Evolutionary conservation across 805 yeast species (phyloP).

Genomic region (Candida montana): DNA sequence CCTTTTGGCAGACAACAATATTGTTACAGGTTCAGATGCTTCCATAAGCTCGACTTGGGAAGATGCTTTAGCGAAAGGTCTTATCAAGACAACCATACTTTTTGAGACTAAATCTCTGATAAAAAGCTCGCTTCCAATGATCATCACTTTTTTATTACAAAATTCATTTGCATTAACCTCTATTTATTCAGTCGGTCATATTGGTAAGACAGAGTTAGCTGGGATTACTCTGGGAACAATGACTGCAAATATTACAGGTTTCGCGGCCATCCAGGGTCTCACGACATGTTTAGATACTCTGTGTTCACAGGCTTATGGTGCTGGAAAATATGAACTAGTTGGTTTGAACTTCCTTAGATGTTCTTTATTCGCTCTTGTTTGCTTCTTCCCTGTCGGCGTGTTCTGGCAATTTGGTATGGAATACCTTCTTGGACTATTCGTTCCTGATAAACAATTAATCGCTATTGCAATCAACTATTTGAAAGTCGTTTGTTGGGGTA

Average conservation of each 20-base stretch:
- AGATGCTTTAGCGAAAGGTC: conserved; percentile 20
- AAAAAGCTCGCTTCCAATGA: conserved; percentile 21
- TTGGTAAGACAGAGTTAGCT: conserved; percentile 74
- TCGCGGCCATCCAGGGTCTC: conserved; percentile 77
- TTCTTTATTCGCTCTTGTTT: conserved; percentile 29
- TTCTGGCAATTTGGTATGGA: conserved; percentile 19
- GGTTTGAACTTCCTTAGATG: conserved; percentile 75
- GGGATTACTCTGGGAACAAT: conserved; percentile 80
- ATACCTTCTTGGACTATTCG: conserved; percentile 15
- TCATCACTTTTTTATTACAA: conserved; percentile 24
- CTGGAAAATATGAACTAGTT: conserved; percentile 65
- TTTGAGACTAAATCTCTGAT: conserved; percentile 18
- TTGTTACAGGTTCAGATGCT: conserved; percentile 12
- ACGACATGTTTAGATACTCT: conserved; percentile 79
- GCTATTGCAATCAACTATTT: conserved; percentile 52
- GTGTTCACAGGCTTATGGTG: conserved; percentile 83
- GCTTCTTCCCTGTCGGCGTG: conserved; percentile 22
- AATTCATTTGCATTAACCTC: conserved; percentile 25
- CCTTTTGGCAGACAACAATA: conserved; percentile 18
- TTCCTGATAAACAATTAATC: conserved; percentile 18
- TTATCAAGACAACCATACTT: conserved; percentile 16
- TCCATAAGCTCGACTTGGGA: conserved; percentile 22
- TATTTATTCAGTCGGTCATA: conserved; percentile 56
- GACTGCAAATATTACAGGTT: conserved; percentile 72
- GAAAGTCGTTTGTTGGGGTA: conserved; percentile 55